Conservation (phyloP, 2,329 filamentous ascomycete genomes). For the Paracamarosporium sp. region DNA sequence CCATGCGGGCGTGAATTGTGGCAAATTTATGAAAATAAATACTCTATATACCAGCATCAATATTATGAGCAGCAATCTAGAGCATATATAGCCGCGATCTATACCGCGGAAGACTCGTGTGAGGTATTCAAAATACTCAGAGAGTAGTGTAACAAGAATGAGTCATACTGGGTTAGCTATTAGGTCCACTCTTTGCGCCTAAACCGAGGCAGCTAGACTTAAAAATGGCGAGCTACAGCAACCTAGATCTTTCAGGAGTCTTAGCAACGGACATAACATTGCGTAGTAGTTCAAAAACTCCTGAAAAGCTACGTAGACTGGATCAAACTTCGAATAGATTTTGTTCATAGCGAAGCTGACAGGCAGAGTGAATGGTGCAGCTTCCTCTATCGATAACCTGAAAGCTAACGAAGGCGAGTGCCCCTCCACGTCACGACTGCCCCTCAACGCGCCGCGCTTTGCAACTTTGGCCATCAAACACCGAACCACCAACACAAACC, state of each 20-base stretch:
- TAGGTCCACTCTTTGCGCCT: neutral
- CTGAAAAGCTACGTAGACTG: no score
- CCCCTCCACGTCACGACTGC: constrained; percentile 9
- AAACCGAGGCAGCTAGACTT: neutral
- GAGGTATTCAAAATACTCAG: neutral
- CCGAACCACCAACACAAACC: neutral
- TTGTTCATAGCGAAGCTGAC: neutral
- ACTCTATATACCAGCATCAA: neutral
- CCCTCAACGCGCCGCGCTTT: constrained; percentile 8
- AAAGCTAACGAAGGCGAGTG: no score
- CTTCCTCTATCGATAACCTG: constrained; percentile 8
- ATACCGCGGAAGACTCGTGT: neutral
- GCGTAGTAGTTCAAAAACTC: no score
- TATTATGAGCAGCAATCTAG: no score
- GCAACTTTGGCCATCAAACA: neutral
- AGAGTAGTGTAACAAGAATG: neutral
- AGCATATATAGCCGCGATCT: no score
- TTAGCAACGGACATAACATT: no score
- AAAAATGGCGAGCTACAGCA: no score
- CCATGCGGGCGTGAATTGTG: neutral
- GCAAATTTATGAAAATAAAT: neutral
- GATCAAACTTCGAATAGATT: no score
- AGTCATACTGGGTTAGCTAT: neutral
- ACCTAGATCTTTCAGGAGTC: no score
- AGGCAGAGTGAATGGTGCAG: neutral